Conservation (phyloP, 129 eudicot species). For the Cynara cardunculus region DNA sequence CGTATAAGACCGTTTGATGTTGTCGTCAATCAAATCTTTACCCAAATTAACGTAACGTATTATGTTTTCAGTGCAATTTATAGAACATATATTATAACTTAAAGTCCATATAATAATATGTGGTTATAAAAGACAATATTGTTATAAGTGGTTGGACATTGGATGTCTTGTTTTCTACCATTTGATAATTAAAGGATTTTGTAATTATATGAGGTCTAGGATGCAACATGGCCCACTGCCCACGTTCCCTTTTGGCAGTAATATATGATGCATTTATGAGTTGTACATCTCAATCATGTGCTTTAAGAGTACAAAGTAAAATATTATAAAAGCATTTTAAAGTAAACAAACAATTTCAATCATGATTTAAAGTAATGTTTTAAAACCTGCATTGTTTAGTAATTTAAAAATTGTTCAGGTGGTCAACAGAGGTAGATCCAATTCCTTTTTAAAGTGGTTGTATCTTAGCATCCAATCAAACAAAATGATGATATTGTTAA, state of each 20-base stretch:
- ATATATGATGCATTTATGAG: neutral
- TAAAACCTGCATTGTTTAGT: no score
- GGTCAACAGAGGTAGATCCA: neutral
- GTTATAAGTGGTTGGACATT: neutral
- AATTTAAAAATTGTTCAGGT: neutral
- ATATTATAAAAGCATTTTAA: neutral
- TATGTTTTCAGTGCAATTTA: no score
- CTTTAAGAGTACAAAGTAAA: neutral
- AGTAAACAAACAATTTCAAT: neutral
- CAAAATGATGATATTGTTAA: no score
- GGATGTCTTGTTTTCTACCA: neutral
- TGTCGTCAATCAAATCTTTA: no score
- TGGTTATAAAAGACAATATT: neutral
- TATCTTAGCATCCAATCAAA: neutral
- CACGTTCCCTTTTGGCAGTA: slow-evolving; percentile 8
- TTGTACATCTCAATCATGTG: slow-evolving; percentile 19
- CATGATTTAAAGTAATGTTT: neutral
- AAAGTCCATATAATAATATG: neutral
- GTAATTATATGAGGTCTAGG: neutral
- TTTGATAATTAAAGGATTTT: neutral
- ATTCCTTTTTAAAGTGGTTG: neutral
- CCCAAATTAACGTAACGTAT: no score
- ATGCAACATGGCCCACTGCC: slow-evolving; percentile 15
- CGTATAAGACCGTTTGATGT: no score
- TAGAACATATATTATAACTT: neutral